These are phyloP conservation scores for Geotrichum aggregatum DNA, from an alignment of 1,139 yeast species.

Conservation along the genomic window DNA sequence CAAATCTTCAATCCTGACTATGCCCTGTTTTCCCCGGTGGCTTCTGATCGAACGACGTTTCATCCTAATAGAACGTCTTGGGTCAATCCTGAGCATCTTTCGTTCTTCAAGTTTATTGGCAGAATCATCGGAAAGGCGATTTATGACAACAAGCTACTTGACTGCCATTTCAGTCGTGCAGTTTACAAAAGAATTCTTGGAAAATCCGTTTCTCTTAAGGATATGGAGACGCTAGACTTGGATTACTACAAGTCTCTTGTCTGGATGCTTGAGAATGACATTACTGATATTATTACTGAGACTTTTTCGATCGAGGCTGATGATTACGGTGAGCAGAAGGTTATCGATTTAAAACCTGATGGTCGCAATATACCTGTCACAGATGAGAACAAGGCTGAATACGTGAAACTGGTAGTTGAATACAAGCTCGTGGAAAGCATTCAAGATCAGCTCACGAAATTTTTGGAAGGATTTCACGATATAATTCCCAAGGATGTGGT, in stretches of 20 bases:
- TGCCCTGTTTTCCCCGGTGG: constrained; percentile 87
- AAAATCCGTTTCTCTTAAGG: constrained; percentile 77
- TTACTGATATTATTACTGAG: constrained; percentile 94
- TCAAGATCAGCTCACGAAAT: constrained; percentile 80
- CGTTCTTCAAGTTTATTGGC: constrained; percentile 92
- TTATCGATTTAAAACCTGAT: constrained; percentile 71
- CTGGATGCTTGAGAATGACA: constrained; percentile 96
- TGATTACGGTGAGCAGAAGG: constrained; percentile 86
- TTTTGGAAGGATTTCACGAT: constrained; percentile 79
- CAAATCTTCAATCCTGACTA: constrained; percentile 97
- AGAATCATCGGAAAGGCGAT: constrained; percentile 93
- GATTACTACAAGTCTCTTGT: constrained; percentile 87
- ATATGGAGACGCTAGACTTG: constrained; percentile 90
- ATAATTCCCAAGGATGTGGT: constrained; percentile 84
- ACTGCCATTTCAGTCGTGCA: constrained; percentile 93
- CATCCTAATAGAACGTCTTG: constrained; percentile 93
- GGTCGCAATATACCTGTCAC: constrained; percentile 86
- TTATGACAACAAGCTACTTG: constrained; percentile 78
- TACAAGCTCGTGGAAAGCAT: constrained; percentile 81
- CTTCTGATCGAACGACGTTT: constrained; percentile 88
- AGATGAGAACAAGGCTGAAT: constrained; percentile 85
- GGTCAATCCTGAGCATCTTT: constrained; percentile 87
- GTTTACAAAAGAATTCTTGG: constrained; percentile 86
- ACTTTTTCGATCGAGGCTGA: constrained; percentile 91
- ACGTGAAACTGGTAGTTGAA: constrained; percentile 80